These are phyloP conservation scores for Blastobotrys terrestris DNA, from an alignment of 805 yeast genomes.

Conservation along the genomic window DNA sequence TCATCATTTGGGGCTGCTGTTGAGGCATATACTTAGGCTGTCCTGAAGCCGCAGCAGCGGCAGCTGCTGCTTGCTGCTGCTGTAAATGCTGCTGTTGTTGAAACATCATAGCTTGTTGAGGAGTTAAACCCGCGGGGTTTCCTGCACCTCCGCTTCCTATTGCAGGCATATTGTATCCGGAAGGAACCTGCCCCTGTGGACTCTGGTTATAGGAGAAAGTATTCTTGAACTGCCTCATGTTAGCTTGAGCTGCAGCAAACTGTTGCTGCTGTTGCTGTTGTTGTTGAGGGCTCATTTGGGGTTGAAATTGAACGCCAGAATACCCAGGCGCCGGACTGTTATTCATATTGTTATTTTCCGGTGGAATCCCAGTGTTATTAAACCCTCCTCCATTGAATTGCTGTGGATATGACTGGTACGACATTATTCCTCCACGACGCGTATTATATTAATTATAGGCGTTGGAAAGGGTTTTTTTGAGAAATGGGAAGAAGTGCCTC, in stretches of 20 bases:
- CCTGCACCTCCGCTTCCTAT: not conserved
- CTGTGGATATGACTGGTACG: not conserved
- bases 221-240: not conserved
- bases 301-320: constrained; percentile 1
- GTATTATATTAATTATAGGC: not conserved
- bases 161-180: not conserved
- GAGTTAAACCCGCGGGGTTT: not conserved
- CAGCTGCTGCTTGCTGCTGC: constrained; percentile 11
- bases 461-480: no score
- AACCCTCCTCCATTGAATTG: not conserved
- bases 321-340: not conserved
- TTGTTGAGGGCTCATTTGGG: constrained; percentile 11
- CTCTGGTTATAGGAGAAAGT: not conserved
- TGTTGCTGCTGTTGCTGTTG: constrained; percentile 15
- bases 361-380: not conserved
- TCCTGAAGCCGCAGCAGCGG: not conserved
- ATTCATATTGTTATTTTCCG: not conserved
- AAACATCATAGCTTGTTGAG: not conserved
- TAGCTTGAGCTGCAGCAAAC: constrained; percentile 1
- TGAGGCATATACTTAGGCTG: not conserved
- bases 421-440: not conserved
- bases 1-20: not conserved
- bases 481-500: no score
- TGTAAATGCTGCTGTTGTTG: constrained; percentile 2
- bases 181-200: not conserved